Base-by-base conservation (phyloP, 1,284 basidiomycete species). In the Schizophyllum amplum region DNA sequence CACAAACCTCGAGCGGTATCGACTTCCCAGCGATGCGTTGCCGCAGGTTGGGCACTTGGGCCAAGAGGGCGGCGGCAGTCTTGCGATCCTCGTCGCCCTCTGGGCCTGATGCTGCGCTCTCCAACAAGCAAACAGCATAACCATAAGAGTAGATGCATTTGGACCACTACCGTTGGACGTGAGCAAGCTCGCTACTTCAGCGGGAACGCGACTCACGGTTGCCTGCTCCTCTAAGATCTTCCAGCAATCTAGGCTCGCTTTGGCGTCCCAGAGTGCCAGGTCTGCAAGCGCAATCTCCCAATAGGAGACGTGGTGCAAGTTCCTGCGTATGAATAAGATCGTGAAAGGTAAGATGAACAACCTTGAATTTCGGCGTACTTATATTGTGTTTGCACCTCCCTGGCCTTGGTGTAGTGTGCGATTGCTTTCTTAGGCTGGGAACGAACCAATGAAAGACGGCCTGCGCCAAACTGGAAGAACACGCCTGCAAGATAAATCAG, bases 401-500 rank as follows among this genome's bases (percentile, higher is more conserved):
- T 79, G 2, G 87, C 90, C 47, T 76, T 75, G 20, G 81, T 77
- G 69, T 92, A 92, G 70, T 81, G 87, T 56, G 78, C 77, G 55
- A 94, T 84, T 1, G 91, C 91, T 55, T 75, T 75, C 22, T 78
- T 78, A 0, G 95, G 94, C 65, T 91, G 86, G 11, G 87, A 87
- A 61, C 90, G 82, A 49, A 82, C 81, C 4, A 95, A 81, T 48
- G 85, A 81, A 47, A 97, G 80, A 3, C 94, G 83, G 5, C 95
- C 94, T 51, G 93, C 89, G 58, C 92, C 94, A 70, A 96, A 97
- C 24, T 98, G 83, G 83, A 95, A 98, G 74, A 98, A 97, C 27
- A 95, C 87, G 58, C 93, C 92, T 85, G 55, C 48, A 58, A 51
- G 48, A 59, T 48, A 59, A 27, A 46, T 15, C 24, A 1, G n/a